These are phyloP conservation scores for Tricholoma flavovirens DNA, from an alignment of 768 basidiomycete genomes.

Conservation along the genomic window DNA sequence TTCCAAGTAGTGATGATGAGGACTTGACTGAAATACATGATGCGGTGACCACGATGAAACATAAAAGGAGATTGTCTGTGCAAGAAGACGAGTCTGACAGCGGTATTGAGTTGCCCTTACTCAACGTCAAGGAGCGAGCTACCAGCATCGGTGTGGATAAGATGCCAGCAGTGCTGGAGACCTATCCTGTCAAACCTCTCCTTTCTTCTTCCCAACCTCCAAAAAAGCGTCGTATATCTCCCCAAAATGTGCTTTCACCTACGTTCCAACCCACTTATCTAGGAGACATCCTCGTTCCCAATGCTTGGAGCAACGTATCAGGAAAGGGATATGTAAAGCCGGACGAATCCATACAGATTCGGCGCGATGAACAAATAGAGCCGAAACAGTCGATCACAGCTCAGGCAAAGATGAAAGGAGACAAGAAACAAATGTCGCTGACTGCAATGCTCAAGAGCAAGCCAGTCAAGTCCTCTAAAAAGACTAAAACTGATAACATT, in stretches of 20 bases:
- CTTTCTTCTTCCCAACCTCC: slow-evolving; percentile 26
- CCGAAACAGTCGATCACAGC: slow-evolving; percentile 23
- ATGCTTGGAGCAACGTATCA: slow-evolving; percentile 76
- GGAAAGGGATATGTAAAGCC: slow-evolving; percentile 64
- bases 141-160: slow-evolving; percentile 30
- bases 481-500: slow-evolving; percentile 56
- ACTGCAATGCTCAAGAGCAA: slow-evolving; percentile 61
- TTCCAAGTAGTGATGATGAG: slow-evolving; percentile 32
- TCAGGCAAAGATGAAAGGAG: slow-evolving; percentile 30
- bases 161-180: slow-evolving; percentile 2
- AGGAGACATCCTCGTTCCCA: slow-evolving; percentile 62
- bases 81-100: slow-evolving; percentile 12
- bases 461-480: slow-evolving; percentile 40
- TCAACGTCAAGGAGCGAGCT: slow-evolving; percentile 30
- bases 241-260: slow-evolving; percentile 14
- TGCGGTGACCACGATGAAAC: slow-evolving; percentile 4
- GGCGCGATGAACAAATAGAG: slow-evolving; percentile 46
- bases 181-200: slow-evolving; percentile 6
- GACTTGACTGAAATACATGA: slow-evolving; percentile 7
- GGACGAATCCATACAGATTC: slow-evolving; percentile 55
- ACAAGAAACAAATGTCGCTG: slow-evolving; percentile 62
- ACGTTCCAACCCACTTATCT: slow-evolving; percentile 41
- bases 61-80: slow-evolving; percentile 14
- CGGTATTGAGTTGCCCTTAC: slow-evolving; percentile 18
- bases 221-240: slow-evolving; percentile 51